Base-by-base conservation (phyloP, 2,329 filamentous ascomycete species). In the Colletotrichum costaricense region DNA sequence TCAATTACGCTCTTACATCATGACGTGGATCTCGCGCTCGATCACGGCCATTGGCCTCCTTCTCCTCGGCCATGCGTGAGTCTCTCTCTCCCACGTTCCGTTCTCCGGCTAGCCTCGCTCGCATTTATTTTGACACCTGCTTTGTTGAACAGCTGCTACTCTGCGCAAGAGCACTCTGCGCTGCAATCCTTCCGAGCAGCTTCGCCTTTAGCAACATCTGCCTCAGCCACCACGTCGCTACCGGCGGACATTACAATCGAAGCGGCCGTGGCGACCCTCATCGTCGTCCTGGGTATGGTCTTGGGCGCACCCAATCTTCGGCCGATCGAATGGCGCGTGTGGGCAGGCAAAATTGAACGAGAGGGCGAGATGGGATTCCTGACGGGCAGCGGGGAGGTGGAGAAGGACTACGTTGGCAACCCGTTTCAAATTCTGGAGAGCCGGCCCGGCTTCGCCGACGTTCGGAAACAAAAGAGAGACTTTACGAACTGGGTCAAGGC, bases 171-270 rank as follows among this genome's bases (percentile, higher is more conserved):
- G 85, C 94, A 98, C 85, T 93, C 94, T 7, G 88, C 92, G 26
- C 89, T 97, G 63, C 90, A 92, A 77, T 89, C 92, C 69, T 87
- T 88, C 77, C 84, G 84, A 67, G 81, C 82, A 65, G 85, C 87
- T 63, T 74, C 58, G 26, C 58, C 35, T 3, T 22, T 74, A 9
- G 57, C 69, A n/a, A 86, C 87, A 42, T 82, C 87, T 66, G 81
- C 85, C 56, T 84, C 86, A 35, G 78, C 85, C 4, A 79, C 84
- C 30, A 81, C 87, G 4, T 85, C 88, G 19, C 88, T 98, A 1
- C 96, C 97, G 0, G 84, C 94, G 74, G 97, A 99, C 80, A 97
- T 99, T 78, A 91, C 92, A 49, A 88, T 97, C 77, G 97, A 99
- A 84, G 95, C 95, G 1, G 86, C 98, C 19, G 82, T 93, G 56